phyloP scores from a whole-genome alignment of 164 flowering plant genomes.

The Magnolia sinica region DNA sequence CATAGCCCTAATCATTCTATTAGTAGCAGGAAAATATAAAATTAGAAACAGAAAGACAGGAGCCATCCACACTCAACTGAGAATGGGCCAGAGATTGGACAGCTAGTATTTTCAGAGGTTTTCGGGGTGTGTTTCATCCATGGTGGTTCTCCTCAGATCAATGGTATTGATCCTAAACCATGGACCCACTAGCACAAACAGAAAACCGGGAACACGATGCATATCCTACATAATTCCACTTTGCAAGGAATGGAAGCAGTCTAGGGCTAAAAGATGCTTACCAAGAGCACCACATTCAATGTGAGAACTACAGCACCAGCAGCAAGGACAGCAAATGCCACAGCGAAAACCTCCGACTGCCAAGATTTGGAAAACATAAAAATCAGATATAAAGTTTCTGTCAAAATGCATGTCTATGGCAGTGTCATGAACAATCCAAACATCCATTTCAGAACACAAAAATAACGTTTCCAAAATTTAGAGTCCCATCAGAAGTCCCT shows the following conservation, averaged over 20 bases:
- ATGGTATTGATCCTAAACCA: not conserved
- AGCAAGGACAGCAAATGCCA: constrained; percentile 94
- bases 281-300: constrained; percentile 88
- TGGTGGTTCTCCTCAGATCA: not conserved
- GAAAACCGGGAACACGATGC: not conserved
- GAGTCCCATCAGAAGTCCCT: too few relatives aligned
- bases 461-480: not conserved
- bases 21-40: constrained; percentile 1
- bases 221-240: not conserved
- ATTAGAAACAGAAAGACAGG: not conserved
- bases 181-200: not conserved
- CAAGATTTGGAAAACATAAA: not conserved
- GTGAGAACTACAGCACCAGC: constrained; percentile 95
- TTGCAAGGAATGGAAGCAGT: too few relatives aligned
- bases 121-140: not conserved
- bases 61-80: not conserved
- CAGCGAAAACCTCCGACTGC: constrained; percentile 98
- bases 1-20: too few relatives aligned
- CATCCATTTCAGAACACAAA: not conserved
- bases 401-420: not conserved
- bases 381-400: not conserved
- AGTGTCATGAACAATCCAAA: not conserved
- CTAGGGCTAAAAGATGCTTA: constrained; percentile 18
- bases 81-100: constrained; percentile 4
- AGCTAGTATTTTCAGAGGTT: not conserved